A percentile compares a stretch with the other conserved stretches of the same genome.
Conservation (phyloP, 345 rosid genomes). For the Anacardium occidentale region DNA sequence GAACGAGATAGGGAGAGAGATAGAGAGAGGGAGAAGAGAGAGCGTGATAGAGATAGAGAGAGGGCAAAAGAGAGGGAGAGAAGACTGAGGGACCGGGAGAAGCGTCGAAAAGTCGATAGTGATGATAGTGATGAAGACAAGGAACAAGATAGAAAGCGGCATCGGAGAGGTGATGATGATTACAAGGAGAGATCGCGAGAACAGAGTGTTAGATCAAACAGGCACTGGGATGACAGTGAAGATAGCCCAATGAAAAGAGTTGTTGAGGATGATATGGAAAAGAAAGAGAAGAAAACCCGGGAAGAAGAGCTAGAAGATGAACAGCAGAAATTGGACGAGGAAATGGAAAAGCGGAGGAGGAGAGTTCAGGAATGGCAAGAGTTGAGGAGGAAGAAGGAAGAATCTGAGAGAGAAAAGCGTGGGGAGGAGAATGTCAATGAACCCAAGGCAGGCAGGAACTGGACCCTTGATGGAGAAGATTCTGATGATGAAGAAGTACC, state of each 20-base stretch:
- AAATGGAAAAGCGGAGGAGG: conserved; percentile 84
- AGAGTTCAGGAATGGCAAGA: conserved; percentile 99
- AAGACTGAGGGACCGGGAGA: conserved; percentile 60
- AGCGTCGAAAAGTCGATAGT: conserved; percentile 47
- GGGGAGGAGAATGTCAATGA: conserved; percentile 56
- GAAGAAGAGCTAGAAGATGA: conserved; percentile 89
- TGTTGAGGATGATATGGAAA: conserved; percentile 52
- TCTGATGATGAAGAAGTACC: conserved; percentile 87
- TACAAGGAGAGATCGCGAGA: conserved; percentile 65
- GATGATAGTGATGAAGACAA: conserved; percentile 60
- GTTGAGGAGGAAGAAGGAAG: conserved; percentile 80
- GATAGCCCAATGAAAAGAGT: conserved; percentile 55
- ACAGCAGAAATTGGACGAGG: conserved; percentile 75
- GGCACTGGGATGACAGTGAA: conserved; percentile 51
- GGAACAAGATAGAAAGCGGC: conserved; percentile 55
- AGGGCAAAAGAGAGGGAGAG: conserved; percentile 45
- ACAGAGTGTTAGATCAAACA: conserved; percentile 48
- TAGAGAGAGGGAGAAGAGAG: conserved; percentile 9
- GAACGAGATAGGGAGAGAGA: conserved; percentile 16
- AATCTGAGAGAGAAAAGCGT: conserved; percentile 59
- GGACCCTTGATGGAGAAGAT: conserved; percentile 90
- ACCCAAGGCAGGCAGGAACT: conserved; percentile 63
- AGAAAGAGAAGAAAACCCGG: conserved; percentile 52
- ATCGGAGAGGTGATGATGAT: conserved; percentile 56
- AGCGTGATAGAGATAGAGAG: conserved; percentile 18